Evolutionary conservation across 352 stramenopile species (phyloP).

Genomic region (Phytophthora citrophthora): DNA sequence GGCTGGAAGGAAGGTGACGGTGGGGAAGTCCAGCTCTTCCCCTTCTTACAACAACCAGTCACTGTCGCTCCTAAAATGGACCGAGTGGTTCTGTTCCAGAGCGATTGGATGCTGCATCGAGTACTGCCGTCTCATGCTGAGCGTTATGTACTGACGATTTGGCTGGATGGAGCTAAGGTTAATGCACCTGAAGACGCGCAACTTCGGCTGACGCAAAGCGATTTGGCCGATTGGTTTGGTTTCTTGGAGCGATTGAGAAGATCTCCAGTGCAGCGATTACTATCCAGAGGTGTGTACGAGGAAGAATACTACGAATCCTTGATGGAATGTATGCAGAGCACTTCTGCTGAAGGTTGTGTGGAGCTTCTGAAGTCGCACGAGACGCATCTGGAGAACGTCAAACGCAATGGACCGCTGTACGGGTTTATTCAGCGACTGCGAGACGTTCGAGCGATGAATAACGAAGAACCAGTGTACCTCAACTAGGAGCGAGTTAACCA

Average conservation of each 20-base stretch:
- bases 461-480: conserved; percentile 40
- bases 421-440: conserved; percentile 59
- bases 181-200: conserved; percentile 66
- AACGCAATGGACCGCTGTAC: conserved; percentile 52
- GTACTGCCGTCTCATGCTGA: conserved; percentile 59
- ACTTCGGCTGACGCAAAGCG: conserved; percentile 63
- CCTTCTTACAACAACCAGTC: conserved; percentile 66
- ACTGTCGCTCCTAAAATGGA: conserved; percentile 77
- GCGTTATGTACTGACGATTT: conserved; percentile 74
- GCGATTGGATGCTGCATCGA: conserved; percentile 76
- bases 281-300: conserved; percentile 79
- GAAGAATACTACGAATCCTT: conserved; percentile 78
- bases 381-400: conserved; percentile 59
- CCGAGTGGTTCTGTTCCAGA: conserved; percentile 73
- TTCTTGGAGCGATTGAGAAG: conserved; percentile 66
- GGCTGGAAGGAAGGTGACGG: conserved; percentile 67
- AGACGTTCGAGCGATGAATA: conserved; percentile 50
- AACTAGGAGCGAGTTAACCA: not conserved
- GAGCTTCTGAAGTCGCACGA: conserved; percentile 75
- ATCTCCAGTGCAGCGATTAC: conserved; percentile 71
- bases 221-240: conserved; percentile 69
- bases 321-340: conserved; percentile 72
- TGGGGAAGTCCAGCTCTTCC: conserved; percentile 78
- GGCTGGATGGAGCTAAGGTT: conserved; percentile 58
- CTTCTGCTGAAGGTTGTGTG: conserved; percentile 51